phyloP scores from a whole-genome alignment of 345 rosid species.

The Pistacia integerrima region DNA sequence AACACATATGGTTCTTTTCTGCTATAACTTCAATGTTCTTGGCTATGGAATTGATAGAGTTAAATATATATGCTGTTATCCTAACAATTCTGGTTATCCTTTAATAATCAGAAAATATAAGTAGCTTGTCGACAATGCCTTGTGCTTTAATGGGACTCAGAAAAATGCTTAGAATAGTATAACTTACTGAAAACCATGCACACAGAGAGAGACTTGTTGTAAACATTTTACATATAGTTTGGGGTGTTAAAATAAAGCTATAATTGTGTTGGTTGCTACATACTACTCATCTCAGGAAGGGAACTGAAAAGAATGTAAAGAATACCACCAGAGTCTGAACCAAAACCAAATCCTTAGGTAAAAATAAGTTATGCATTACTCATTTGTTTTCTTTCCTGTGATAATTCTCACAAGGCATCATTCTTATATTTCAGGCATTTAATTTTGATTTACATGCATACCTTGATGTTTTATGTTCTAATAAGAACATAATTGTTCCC shows the following conservation, averaged over 20 bases:
- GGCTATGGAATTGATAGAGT: background rate
- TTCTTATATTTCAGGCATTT: background rate
- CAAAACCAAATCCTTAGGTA: background rate
- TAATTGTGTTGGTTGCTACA: background rate
- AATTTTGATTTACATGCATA: background rate
- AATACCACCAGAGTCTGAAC: background rate
- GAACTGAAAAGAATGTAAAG: background rate
- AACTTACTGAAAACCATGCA: background rate
- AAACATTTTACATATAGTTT: background rate
- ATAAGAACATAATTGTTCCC: background rate
- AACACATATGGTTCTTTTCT: background rate
- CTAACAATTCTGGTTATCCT: background rate
- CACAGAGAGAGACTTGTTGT: background rate
- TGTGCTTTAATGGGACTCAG: background rate
- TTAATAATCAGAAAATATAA: too few relatives aligned
- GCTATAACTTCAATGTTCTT: background rate
- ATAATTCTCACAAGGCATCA: slow-evolving; percentile 1
- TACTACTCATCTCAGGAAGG: background rate
- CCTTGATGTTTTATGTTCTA: background rate
- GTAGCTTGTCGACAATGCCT: background rate
- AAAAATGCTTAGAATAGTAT: background rate
- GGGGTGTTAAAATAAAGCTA: too few relatives aligned
- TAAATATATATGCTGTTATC: background rate
- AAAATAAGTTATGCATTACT: background rate
- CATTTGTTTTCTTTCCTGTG: background rate